phyloP scores from a whole-genome alignment of 495 filamentous ascomycete species.

The Pseudoneurospora amorphoporcata region DNA sequence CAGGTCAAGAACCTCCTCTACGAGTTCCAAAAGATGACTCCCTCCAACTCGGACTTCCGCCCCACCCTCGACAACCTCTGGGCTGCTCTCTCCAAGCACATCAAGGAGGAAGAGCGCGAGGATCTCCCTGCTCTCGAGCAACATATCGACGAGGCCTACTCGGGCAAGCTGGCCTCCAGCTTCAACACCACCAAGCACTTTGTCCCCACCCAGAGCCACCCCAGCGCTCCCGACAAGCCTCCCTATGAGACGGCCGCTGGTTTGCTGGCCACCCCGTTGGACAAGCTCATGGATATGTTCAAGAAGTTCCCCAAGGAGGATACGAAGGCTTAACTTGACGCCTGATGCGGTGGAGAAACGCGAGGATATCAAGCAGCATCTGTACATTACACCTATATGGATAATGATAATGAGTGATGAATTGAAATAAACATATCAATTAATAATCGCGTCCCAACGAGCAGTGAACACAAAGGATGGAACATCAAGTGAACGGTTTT shows the following conservation, averaged over 20 bases:
- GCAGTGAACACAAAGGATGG: background rate
- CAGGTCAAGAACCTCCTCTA: conserved; percentile 56
- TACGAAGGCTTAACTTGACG: background rate
- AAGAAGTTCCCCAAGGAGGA: conserved; percentile 31
- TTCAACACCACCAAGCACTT: conserved; percentile 53
- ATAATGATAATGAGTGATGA: background rate
- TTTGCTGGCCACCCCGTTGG: conserved; percentile 41
- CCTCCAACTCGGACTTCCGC: conserved; percentile 38
- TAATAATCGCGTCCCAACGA: background rate
- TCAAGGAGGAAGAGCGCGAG: conserved; percentile 47
- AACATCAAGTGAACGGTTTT: no score
- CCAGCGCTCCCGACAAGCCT: conserved; percentile 38
- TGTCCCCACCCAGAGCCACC: conserved; percentile 48
- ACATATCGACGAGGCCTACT: conserved; percentile 26
- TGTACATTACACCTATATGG: background rate
- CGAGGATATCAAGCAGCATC: no score
- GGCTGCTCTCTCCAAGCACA: conserved; percentile 43
- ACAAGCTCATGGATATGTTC: conserved; percentile 40
- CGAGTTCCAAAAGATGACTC: conserved; percentile 45
- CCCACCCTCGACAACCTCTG: conserved; percentile 44
- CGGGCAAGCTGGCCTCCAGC: conserved; percentile 35
- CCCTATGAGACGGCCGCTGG: conserved; percentile 41
- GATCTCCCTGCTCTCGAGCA: conserved; percentile 49
- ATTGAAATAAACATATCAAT: background rate
- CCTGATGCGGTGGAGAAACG: no score